Evolutionary conservation across 2,329 filamentous ascomycete genomes (phyloP), one percentile per base, ranked within the genome.

Genomic region (Ambrosiella beaveri): DNA sequence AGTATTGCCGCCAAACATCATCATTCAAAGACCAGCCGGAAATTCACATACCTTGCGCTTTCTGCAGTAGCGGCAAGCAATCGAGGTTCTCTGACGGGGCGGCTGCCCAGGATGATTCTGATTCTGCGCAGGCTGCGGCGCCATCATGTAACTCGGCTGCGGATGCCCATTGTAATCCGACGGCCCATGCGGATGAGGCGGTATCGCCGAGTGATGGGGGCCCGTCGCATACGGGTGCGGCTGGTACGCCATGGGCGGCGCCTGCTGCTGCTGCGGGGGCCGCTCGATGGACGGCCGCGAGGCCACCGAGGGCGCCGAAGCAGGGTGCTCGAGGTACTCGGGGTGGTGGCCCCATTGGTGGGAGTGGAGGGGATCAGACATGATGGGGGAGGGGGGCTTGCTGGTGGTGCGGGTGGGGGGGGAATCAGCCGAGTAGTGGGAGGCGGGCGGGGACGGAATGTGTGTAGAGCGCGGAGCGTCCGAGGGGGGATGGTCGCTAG

Each of bases 41-140:
- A 39, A 37, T 12, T 35, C 12, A 58, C 65, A 52, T 64, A 81
- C 78, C 74, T 81, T 81, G 65, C 78, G 71, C 66, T 80, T 79
- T n/a, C 78, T 69, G 65, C 78, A 81, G 62, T 81, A 81, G 57
- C 75, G 72, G 65, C 78, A 81, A 3, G 78, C 78, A 62, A 81
- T 81, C 0, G 77, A 80, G 1, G 78, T 81, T 37, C 78, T 71
- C 65, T 81, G 78, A 19, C 78, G 70, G 1, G 78, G 78, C 2
- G 78, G 58, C 19, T 59, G 58, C n/a, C 58, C 58, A 13, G 44
- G 44, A 5, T 47, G 44, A 8, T 13, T 8, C 11, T 8, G 7
- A 13, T 8, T 17, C n/a, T 47, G 44, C 47, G 41, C 2, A 5
- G 36, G 11, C 44, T 15, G 36, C n/a, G 47, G 57, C 11, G n/a